Conservation (phyloP, 257 asterid genomes). For the Solanum arcanum region DNA sequence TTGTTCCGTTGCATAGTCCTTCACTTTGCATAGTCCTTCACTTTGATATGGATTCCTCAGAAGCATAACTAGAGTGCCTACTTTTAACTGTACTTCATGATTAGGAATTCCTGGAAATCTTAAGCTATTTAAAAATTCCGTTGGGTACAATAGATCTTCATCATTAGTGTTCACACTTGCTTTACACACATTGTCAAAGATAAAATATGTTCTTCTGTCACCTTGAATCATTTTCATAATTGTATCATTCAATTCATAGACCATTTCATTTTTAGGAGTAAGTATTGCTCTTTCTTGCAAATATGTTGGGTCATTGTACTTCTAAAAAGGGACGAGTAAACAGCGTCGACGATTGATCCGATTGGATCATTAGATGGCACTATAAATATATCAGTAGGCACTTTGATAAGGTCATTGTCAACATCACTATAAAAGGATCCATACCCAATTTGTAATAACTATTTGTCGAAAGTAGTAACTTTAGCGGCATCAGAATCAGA, state of each 20-base stretch:
- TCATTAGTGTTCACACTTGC: not conserved
- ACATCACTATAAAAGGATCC: not conserved
- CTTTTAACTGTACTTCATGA: not conserved
- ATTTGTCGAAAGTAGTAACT: not conserved
- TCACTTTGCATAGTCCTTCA: not conserved
- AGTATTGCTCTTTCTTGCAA: not conserved
- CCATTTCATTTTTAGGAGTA: not conserved
- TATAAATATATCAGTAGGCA: not conserved
- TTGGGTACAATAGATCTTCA: not conserved
- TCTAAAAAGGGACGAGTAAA: not conserved
- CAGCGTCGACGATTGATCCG: not conserved
- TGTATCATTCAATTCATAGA: not conserved
- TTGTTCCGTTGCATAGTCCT: not conserved
- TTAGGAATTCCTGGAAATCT: not conserved
- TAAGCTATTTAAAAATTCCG: too few relatives aligned
- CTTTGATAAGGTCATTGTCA: not conserved
- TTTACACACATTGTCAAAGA: not conserved
- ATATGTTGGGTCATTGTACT: not conserved
- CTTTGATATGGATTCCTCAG: not conserved
- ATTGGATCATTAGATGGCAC: not conserved
- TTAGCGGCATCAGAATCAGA: not conserved
- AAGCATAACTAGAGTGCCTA: not conserved
- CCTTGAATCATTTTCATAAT: not conserved
- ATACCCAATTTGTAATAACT: not conserved
- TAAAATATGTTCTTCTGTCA: not conserved